Percentiles rank a stretch among this genome's conserved stretches.
These are phyloP conservation scores for Cutaneotrichosporon sp. DNA, from an alignment of 1,284 basidiomycete genomes.

Conservation along the genomic window DNA sequence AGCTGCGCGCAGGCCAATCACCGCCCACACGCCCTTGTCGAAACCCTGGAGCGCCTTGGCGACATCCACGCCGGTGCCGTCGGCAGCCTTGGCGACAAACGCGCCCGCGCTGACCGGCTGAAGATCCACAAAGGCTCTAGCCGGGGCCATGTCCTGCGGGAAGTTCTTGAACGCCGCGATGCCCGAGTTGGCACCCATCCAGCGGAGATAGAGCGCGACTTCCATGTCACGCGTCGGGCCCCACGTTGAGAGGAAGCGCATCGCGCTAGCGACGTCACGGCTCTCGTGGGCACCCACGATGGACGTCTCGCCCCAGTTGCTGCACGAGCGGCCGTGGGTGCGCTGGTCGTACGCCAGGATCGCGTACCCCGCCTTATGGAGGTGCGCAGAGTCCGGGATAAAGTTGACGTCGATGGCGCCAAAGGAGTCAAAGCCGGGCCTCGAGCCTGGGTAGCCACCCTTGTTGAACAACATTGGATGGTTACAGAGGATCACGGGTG, in stretches of 20 bases:
- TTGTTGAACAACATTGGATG: constrained; percentile 21
- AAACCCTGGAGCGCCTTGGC: not conserved
- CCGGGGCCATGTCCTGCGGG: constrained; percentile 5
- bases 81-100: constrained; percentile 4
- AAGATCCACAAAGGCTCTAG: constrained; percentile 8
- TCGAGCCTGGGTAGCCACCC: constrained; percentile 12
- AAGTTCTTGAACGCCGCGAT: constrained; percentile 1
- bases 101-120: constrained; percentile 10
- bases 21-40: constrained; percentile 8
- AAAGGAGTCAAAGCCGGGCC: not conserved
- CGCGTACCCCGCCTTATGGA: constrained; percentile 10
- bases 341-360: constrained; percentile 15
- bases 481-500: constrained; percentile 14
- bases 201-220: constrained; percentile 8
- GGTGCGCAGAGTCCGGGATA: constrained; percentile 14
- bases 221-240: constrained; percentile 1
- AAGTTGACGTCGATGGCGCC: constrained; percentile 15
- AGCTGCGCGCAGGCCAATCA: not conserved
- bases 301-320: constrained; percentile 10
- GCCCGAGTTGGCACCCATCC: constrained; percentile 13
- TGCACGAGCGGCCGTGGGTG: constrained; percentile 13
- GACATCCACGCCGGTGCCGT: not conserved
- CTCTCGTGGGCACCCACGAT: constrained; percentile 9
- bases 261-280: constrained; percentile 5
- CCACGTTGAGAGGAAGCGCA: not conserved